phyloP scores from a whole-genome alignment of 176 grass and related monocot genomes.

The Rhynchospora pubera region DNA sequence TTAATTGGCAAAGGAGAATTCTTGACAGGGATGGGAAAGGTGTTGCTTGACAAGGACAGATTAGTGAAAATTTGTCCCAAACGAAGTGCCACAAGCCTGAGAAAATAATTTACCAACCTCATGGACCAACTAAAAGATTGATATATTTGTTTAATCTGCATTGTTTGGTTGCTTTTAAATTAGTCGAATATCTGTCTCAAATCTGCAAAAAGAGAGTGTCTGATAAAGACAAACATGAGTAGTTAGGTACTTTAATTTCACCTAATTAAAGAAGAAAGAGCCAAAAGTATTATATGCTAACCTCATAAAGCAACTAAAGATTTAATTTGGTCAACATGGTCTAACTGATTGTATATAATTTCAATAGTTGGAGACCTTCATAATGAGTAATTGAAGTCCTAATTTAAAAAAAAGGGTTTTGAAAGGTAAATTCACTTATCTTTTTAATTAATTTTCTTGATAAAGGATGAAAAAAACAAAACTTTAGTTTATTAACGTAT shows the following conservation, averaged over 20 bases:
- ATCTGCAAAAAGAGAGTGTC: neutral
- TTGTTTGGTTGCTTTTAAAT: neutral
- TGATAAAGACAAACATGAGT: slow-evolving; percentile 24
- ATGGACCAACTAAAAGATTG: neutral
- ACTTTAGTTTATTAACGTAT: neutral
- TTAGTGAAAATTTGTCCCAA: neutral
- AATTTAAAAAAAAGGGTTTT: neutral
- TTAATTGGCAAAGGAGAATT: neutral
- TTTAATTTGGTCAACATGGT: neutral
- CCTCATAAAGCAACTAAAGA: neutral
- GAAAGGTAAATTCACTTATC: neutral
- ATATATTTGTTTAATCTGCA: slow-evolving; percentile 1
- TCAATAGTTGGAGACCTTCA: neutral
- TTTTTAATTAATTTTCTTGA: neutral
- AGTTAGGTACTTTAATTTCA: slow-evolving; percentile 13
- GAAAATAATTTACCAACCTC: slow-evolving; percentile 8
- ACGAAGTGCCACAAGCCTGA: slow-evolving; percentile 4
- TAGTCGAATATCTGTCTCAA: slow-evolving; percentile 5
- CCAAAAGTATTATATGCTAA: slow-evolving; percentile 12
- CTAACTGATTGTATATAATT: neutral
- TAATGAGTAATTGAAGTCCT: neutral
- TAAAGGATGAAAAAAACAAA: neutral
- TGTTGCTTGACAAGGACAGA: neutral
- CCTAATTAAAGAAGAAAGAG: slow-evolving; percentile 18
- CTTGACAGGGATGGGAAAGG: slow-evolving; percentile 1